Evolutionary conservation across 208 protist genomes (phyloP).

Genomic region (Trypanosoma rangeli): DNA sequence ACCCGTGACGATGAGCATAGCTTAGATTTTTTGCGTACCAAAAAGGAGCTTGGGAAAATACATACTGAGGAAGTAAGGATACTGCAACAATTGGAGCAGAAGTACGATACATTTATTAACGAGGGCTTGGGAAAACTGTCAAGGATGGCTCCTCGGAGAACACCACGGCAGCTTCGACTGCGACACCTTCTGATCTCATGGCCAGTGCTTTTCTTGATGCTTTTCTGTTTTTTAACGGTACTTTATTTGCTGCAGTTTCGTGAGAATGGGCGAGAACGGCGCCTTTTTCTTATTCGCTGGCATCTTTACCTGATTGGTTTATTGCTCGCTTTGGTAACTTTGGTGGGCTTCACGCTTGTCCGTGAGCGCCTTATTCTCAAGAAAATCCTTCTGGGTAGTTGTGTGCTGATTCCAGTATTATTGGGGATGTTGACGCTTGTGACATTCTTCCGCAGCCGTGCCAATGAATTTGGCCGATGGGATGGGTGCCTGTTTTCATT

Average conservation of each 20-base stretch:
- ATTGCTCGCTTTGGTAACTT: slow-evolving; percentile 7
- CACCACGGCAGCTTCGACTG: background rate
- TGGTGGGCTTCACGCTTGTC: slow-evolving; percentile 10
- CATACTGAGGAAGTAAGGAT: slow-evolving; percentile 21
- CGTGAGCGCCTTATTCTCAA: background rate
- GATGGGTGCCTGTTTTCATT: slow-evolving; percentile 2
- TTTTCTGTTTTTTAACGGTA: slow-evolving; percentile 18
- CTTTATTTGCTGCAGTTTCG: slow-evolving; percentile 13
- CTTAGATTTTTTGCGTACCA: slow-evolving; percentile 27
- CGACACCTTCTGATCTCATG: slow-evolving; percentile 16
- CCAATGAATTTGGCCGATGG: background rate
- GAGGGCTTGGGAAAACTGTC: slow-evolving; percentile 30
- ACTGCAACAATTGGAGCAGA: slow-evolving; percentile 28
- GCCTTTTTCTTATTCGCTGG: slow-evolving; percentile 13
- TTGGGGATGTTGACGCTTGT: slow-evolving; percentile 2
- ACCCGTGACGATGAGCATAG: slow-evolving; percentile 42
- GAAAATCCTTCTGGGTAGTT: background rate
- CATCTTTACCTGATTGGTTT: slow-evolving; percentile 12
- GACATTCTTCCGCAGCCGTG: background rate
- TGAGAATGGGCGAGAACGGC: background rate
- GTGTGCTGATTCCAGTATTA: background rate
- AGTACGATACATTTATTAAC: slow-evolving; percentile 40
- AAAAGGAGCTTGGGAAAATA: slow-evolving; percentile 21
- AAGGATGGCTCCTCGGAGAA: slow-evolving; percentile 27
- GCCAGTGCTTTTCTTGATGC: slow-evolving; percentile 19